A percentile compares a stretch with the other conserved stretches of the same genome.
phyloP scores from a whole-genome alignment of 2,329 filamentous ascomycete species.

The Trichoderma hamatum region DNA sequence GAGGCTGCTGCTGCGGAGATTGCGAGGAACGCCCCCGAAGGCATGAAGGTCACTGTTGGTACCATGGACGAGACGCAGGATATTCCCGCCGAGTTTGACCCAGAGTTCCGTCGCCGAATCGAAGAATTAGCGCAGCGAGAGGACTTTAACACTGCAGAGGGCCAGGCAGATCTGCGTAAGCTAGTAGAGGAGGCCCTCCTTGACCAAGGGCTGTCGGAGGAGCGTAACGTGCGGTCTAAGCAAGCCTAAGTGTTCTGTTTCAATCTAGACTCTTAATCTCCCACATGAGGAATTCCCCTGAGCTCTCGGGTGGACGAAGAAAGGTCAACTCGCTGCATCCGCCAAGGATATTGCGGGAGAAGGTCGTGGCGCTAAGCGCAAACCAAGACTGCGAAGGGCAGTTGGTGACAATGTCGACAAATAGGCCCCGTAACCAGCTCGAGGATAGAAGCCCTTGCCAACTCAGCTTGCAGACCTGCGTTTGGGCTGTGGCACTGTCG shows the following conservation, averaged over 20 bases:
- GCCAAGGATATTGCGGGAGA: constrained; percentile 50
- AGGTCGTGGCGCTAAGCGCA: constrained; percentile 55
- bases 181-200: constrained; percentile 80
- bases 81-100: constrained; percentile 68
- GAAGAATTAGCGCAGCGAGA: constrained; percentile 83
- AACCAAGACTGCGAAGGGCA: constrained; percentile 57
- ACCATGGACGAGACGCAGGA: constrained; percentile 68
- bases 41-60: constrained; percentile 76
- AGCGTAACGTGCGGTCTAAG: constrained; percentile 66
- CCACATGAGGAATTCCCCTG: constrained; percentile 63
- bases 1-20: constrained; percentile 35
- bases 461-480: constrained; percentile 53
- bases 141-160: constrained; percentile 80
- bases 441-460: constrained; percentile 63
- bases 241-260: constrained; percentile 48
- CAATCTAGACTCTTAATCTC: constrained; percentile 55
- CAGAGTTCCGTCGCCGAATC: constrained; percentile 82
- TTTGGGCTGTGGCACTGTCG: constrained; percentile 37
- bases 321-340: constrained; percentile 56
- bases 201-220: constrained; percentile 64
- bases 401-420: constrained; percentile 50
- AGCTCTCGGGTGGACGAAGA: constrained; percentile 53
- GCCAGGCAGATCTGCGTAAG: constrained; percentile 76
- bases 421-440: constrained; percentile 53
- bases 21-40: constrained; percentile 62